Percentiles rank a stretch among this genome's conserved stretches.
Evolutionary conservation across 768 basidiomycete species (phyloP).

Genomic region (Trametes cingulata): DNA sequence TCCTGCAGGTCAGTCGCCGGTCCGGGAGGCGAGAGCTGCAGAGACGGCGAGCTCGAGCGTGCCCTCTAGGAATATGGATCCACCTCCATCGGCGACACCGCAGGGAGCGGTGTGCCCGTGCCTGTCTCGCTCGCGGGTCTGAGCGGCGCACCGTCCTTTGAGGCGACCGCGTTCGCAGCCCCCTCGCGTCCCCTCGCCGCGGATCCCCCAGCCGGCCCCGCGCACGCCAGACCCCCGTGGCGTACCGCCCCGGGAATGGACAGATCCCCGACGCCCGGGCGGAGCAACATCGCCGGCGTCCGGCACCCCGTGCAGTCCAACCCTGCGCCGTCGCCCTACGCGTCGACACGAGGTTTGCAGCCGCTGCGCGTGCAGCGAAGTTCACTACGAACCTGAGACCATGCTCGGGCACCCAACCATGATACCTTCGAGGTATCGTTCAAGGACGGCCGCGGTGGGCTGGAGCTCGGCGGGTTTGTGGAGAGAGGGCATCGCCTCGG

Average conservation of each 20-base stretch:
- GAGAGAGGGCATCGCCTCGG: constrained; percentile 30
- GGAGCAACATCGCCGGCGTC: constrained; percentile 5
- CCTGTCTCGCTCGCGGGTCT: background rate
- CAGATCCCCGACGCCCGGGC: constrained; percentile 19
- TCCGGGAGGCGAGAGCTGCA: background rate
- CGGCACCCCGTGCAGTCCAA: constrained; percentile 19
- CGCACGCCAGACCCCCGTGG: constrained; percentile 10
- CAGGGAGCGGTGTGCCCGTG: constrained; percentile 3
- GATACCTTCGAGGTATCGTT: no score
- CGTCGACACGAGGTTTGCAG: constrained; percentile 53
- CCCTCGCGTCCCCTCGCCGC: constrained; percentile 8
- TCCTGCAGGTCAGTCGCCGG: background rate
- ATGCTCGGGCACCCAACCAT: no score
- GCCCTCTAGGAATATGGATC: background rate
- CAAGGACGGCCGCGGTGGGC: constrained; percentile 52
- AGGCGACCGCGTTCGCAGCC: constrained; percentile 18
- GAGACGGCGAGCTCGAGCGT: background rate
- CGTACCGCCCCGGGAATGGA: constrained; percentile 22
- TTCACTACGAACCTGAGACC: constrained; percentile 31
- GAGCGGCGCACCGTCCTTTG: background rate
- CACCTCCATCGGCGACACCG: background rate
- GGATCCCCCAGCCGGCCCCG: constrained; percentile 9
- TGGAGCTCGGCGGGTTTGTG: constrained; percentile 35
- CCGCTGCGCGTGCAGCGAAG: constrained; percentile 68
- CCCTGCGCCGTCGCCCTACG: constrained; percentile 14